Percentiles rank a stretch among this genome's conserved stretches.
These are phyloP conservation scores for Scleroderma bovista DNA, from an alignment of 768 basidiomycete genomes.

Conservation along the genomic window DNA sequence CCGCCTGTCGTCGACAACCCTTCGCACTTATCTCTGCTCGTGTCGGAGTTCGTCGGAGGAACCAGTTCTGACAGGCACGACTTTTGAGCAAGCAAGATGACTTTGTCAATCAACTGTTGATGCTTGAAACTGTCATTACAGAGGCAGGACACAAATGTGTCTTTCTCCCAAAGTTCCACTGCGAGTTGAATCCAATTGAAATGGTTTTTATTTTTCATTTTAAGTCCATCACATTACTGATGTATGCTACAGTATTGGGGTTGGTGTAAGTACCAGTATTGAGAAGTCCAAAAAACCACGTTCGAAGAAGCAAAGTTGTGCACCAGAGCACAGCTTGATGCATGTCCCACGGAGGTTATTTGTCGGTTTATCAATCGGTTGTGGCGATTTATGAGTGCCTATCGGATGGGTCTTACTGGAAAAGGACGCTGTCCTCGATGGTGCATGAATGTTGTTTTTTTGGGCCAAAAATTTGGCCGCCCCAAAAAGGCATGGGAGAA, in stretches of 20 bases:
- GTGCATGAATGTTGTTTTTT: too few relatives aligned
- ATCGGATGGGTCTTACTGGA: constrained; percentile 31
- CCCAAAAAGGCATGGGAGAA: too few relatives aligned
- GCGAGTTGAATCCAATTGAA: constrained; percentile 30
- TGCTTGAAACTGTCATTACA: constrained; percentile 17
- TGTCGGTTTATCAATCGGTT: constrained; percentile 31
- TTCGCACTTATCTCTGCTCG: too few relatives aligned
- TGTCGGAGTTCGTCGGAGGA: too few relatives aligned
- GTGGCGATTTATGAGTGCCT: constrained; percentile 33
- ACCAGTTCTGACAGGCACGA: too few relatives aligned
- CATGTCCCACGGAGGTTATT: constrained; percentile 34
- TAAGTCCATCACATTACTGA: too few relatives aligned
- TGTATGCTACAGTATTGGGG: constrained; percentile 27
- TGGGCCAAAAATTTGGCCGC: too few relatives aligned
- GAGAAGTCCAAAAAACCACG: constrained; percentile 24
- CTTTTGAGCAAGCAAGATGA: constrained; percentile 27
- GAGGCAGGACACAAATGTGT: constrained; percentile 22
- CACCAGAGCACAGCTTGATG: constrained; percentile 23
- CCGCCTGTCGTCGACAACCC: too few relatives aligned
- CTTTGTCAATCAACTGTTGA: constrained; percentile 16
- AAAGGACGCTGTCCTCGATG: too few relatives aligned
- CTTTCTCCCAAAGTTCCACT: constrained; percentile 34
- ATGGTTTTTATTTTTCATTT: not conserved
- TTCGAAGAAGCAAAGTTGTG: constrained; percentile 29
- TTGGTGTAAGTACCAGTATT: constrained; percentile 32